Conservation (phyloP, 805 yeast genomes). For the Candida methanosorbosa region DNA sequence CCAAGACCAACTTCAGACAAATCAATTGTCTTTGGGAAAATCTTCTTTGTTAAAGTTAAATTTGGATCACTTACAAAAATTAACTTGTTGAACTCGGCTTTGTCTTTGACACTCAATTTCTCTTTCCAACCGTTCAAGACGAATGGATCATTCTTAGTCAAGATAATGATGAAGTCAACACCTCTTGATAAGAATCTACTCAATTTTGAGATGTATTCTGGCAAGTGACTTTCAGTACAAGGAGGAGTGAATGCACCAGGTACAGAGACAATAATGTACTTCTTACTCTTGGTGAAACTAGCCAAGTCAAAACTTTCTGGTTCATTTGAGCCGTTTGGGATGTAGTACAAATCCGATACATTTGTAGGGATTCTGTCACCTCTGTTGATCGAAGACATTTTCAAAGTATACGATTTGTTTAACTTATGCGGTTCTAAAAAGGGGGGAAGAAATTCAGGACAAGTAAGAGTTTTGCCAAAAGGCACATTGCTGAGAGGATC, state of each 20-base stretch:
- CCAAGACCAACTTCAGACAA: slow-evolving; percentile 47
- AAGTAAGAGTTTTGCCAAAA: too few species aligned
- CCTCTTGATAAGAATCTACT: slow-evolving; percentile 47
- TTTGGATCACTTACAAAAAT: slow-evolving; percentile 60
- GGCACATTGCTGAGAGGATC: too few species aligned
- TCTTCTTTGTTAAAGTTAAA: slow-evolving; percentile 43
- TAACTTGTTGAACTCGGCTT: slow-evolving; percentile 25
- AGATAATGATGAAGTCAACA: slow-evolving; percentile 52
- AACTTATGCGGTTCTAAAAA: too few species aligned
- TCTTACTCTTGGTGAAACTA: slow-evolving; percentile 30
- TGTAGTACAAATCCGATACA: slow-evolving; percentile 23
- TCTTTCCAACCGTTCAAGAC: slow-evolving; percentile 65
- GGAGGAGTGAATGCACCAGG: slow-evolving; percentile 90
- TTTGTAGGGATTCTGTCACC: slow-evolving; percentile 28
- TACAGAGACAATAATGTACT: slow-evolving; percentile 62
- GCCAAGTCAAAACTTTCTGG: slow-evolving; percentile 27
- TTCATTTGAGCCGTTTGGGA: slow-evolving; percentile 24
- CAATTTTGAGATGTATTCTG: slow-evolving; percentile 48
- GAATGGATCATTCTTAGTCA: slow-evolving; percentile 66
- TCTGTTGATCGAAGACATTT: slow-evolving; percentile 14
- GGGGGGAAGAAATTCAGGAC: too few species aligned
- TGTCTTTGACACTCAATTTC: slow-evolving; percentile 28
- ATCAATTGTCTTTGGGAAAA: slow-evolving; percentile 53
- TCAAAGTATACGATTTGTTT: too few species aligned
- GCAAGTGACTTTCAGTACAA: slow-evolving; percentile 64